A percentile compares a stretch with the other conserved stretches of the same genome.
Evolutionary conservation across 1,284 basidiomycete genomes (phyloP).

Genomic region (Apiotrichum gracile): DNA sequence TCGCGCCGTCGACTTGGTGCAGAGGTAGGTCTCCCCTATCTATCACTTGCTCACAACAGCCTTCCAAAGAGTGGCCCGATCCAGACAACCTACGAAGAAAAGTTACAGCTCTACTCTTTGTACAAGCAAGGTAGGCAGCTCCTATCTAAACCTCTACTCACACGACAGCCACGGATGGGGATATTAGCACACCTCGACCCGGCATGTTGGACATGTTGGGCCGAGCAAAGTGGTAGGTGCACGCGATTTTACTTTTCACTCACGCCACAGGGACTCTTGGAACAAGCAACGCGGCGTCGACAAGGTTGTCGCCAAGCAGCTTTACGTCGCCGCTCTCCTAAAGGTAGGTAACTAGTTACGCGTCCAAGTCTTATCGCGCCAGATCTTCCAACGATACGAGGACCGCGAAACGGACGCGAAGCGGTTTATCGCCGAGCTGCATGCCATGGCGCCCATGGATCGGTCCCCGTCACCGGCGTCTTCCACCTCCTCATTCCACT

Average conservation of each 20-base stretch:
- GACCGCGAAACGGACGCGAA: constrained; percentile 74
- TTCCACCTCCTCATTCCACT: constrained; percentile 40
- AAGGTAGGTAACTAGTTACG: constrained; percentile 54
- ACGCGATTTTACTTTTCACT: not conserved
- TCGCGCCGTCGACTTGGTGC: constrained; percentile 89
- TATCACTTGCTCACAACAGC: constrained; percentile 23
- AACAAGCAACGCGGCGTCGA: constrained; percentile 79
- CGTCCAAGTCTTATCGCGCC: not conserved
- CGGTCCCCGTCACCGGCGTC: constrained; percentile 31
- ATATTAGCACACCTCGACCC: constrained; percentile 32
- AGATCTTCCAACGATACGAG: constrained; percentile 15
- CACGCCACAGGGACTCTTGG: constrained; percentile 77
- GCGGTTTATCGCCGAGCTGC: constrained; percentile 74
- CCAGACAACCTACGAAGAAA: constrained; percentile 95
- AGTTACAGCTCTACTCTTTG: constrained; percentile 88
- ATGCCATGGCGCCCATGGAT: constrained; percentile 61
- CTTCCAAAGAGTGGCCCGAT: constrained; percentile 92
- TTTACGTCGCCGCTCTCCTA: constrained; percentile 80
- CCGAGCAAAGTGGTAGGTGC: constrained; percentile 77
- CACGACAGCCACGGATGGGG: constrained; percentile 39
- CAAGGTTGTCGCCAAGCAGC: constrained; percentile 73
- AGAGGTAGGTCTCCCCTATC: constrained; percentile 45
- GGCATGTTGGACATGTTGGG: constrained; percentile 67
- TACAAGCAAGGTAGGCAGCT: constrained; percentile 75
- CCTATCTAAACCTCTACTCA: not conserved